Evolutionary conservation across 73 alveolate genomes (phyloP), one percentile per base, ranked within the genome.

Genomic region (Blepharisma stoltei): DNA sequence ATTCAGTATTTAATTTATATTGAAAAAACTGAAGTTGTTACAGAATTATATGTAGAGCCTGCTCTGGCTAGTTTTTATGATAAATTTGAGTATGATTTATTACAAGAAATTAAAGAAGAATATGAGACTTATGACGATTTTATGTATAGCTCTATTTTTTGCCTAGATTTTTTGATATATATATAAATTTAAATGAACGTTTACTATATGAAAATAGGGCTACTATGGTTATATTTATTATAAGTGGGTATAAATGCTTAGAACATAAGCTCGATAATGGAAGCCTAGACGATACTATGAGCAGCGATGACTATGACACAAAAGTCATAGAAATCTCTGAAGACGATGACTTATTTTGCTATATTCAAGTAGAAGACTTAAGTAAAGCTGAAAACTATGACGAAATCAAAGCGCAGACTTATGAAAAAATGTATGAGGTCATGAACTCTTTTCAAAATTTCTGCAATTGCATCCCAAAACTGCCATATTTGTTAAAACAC

Each of bases 1-100:
- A 8, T 60, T 60, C 73, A 60, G 5, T 60, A 18, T 60, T 25
- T 60, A 9, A 18, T 60, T 8, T 60, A 18, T 5, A 9, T 60
- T 14, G 45, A 9, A 14, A 9, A 14, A 9, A 60, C 14, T 60
- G 73, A 60, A 60, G 73, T 60, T 8, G 5, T 20, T 9, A 20
- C 73, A 8, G 73, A 60, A 25, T 60, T 60, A 8, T 60, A 60
- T 25, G 23, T 60, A 2, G 73, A 60, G 46, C 73, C 73, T 1
- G 48, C 14, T 1, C 2, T 60, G 47, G 23, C 23, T 3, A 60
- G 23, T 3, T 32, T 32, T 32, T 32, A 1, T 32, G 41, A 32
- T 32, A 32, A 32, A 32, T 32, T 32, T 60, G 46, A 60, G 11
- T n/a, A 60, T 8, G 46, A n/a, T 25, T n/a, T 14, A 14, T 60